A percentile compares a stretch with the other conserved stretches of the same genome.
These are phyloP conservation scores for Ajuga reptans DNA, from an alignment of 305 asterid species.

Conservation along the genomic window DNA sequence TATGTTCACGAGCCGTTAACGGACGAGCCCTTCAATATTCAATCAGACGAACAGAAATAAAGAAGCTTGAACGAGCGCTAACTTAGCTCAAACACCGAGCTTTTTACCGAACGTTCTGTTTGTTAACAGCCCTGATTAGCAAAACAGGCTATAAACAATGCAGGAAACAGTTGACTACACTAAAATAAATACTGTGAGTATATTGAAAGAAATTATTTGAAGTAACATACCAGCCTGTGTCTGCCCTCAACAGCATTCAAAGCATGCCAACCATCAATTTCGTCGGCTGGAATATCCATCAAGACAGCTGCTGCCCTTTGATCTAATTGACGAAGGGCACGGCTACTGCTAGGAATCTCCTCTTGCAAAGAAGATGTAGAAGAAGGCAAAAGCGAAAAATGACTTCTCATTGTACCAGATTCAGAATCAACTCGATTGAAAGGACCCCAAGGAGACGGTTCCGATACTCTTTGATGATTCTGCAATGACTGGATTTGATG, in stretches of 20 bases:
- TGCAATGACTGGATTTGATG: slow-evolving; percentile 40
- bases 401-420: slow-evolving; percentile 48
- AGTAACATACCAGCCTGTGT: slow-evolving; percentile 49
- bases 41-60: too few relatives aligned
- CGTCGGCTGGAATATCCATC: slow-evolving; percentile 46
- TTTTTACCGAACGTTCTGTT: too few relatives aligned
- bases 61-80: too few relatives aligned
- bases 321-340: slow-evolving; percentile 35
- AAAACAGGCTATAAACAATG: neutral
- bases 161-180: neutral
- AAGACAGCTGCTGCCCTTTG: slow-evolving; percentile 39
- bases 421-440: slow-evolving; percentile 45
- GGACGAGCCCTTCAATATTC: too few relatives aligned
- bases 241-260: slow-evolving; percentile 63
- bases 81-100: too few relatives aligned
- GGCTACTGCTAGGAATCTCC: slow-evolving; percentile 44
- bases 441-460: slow-evolving; percentile 43
- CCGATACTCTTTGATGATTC: slow-evolving; percentile 39
- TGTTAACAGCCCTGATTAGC: too few relatives aligned
- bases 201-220: too few relatives aligned
- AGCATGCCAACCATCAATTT: slow-evolving; percentile 49
- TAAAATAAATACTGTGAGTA: too few relatives aligned
- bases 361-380: slow-evolving; percentile 44
- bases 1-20: too few relatives aligned
- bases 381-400: slow-evolving; percentile 38